These are phyloP conservation scores for Trichoderma oligosporum DNA, from an alignment of 2,329 filamentous ascomycete genomes.

Conservation along the genomic window DNA sequence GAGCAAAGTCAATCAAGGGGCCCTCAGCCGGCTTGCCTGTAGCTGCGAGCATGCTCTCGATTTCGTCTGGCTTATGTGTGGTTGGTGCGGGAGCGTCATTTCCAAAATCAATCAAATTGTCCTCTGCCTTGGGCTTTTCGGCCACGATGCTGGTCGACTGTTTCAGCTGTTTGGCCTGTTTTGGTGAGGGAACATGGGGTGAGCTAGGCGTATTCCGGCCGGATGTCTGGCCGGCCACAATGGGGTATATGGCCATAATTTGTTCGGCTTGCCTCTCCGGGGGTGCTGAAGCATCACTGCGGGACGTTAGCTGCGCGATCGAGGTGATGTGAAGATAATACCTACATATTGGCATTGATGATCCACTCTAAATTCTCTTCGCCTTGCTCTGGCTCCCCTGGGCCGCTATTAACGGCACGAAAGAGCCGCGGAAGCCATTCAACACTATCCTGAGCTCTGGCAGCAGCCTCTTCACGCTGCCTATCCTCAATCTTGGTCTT, in stretches of 20 bases:
- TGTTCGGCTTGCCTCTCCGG: conserved; percentile 72
- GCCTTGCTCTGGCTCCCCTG: conserved; percentile 69
- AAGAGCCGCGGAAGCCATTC: conserved; percentile 91
- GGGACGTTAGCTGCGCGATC: conserved; percentile 13
- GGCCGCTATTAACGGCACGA: conserved; percentile 66
- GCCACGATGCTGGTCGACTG: background rate
- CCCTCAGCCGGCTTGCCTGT: conserved; percentile 48
- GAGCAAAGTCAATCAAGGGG: conserved; percentile 54
- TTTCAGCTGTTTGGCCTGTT: conserved; percentile 17
- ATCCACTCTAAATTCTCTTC: conserved; percentile 95
- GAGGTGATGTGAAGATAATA: background rate
- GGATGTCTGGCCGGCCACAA: conserved; percentile 70
- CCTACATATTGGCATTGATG: conserved; percentile 79
- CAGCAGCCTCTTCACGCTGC: conserved; percentile 83
- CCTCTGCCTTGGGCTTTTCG: conserved; percentile 23
- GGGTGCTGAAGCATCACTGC: conserved; percentile 42
- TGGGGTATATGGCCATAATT: conserved; percentile 80
- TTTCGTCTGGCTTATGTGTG: conserved; percentile 33
- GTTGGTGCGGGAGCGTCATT: conserved; percentile 29
- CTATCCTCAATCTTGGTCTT: conserved; percentile 95
- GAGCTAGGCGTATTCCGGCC: conserved; percentile 55
- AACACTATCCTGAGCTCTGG: conserved; percentile 69
- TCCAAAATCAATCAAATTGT: conserved; percentile 57
- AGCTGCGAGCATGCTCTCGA: conserved; percentile 42
- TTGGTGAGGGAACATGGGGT: conserved; percentile 30